Base-by-base conservation (phyloP, 202 grass and related monocot species). In the Thinopyrum obtusiflorum region DNA sequence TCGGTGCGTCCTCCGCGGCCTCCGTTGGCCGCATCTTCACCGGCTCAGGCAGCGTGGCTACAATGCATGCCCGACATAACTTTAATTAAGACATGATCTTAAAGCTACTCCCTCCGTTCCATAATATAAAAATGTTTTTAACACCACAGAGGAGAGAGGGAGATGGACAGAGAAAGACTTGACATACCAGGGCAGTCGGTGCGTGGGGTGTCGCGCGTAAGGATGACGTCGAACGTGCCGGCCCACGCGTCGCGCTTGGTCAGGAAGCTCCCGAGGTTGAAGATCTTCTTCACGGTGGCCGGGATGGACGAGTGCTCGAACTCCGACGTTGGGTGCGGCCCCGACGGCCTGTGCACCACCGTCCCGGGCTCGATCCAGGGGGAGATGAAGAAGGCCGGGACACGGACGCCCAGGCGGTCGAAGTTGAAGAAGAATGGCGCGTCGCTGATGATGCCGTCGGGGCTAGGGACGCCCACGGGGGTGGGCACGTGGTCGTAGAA, bases 281-380 rank as follows among this genome's bases (percentile, higher is more conserved):
- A 98, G 35, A 98, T 90, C 78, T 92, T 95, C 69, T 93, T 98
- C 65, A 95, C 84, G 11, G 93, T 98, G 51, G 95, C 95, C 60
- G 93, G 95, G 65, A 95, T 93, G 33, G 95, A 98, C 0, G 95
- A 95, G 77, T 98, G 95, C 86, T 98, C 95, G 81, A 90, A 98
- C 89, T 95, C 83, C 0, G 93, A 95, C 35, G 87, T 84, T 0
- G 86, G 47, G 10, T 84, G 11, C 4, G 95, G 95, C 5, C 89
- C 91, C 2, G 77, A 46, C 53, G 95, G 91, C 39, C 70, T 21
- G 79, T 93, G 95, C 62, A 95, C 33, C 65, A 98, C 93, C 36
- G 78, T 98, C 9, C 93, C 93, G 0, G 91, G 86, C 18, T 98
- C 88, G 76, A 98, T 91, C 95, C 93, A 98, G 0, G 95, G 93